Evolutionary conservation across 768 basidiomycete genomes (phyloP).

Genomic region (Melanogaster broomeanus): DNA sequence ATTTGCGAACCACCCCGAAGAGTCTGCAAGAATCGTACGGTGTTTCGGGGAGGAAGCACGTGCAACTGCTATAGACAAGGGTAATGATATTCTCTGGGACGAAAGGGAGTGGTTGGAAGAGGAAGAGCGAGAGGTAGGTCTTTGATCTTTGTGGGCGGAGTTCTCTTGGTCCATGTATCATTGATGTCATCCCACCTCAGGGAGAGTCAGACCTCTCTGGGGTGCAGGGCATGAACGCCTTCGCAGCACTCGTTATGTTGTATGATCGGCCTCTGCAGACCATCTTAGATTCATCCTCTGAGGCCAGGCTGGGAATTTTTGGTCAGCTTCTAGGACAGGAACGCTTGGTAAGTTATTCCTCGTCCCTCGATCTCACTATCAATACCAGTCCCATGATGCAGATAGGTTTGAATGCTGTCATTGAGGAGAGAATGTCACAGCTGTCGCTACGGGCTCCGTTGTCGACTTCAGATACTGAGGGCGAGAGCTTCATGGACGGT

Average conservation of each 20-base stretch:
- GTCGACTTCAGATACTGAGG: conserved; percentile 14
- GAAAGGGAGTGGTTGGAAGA: conserved; percentile 62
- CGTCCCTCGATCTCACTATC: neutral
- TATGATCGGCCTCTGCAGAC: conserved; percentile 53
- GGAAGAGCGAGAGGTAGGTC: conserved; percentile 52
- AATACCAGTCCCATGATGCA: conserved; percentile 18
- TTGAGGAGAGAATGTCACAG: conserved; percentile 34
- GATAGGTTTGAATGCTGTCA: conserved; percentile 37
- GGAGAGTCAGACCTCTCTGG: conserved; percentile 60
- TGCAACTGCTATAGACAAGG: conserved; percentile 40
- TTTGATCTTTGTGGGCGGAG: conserved; percentile 10
- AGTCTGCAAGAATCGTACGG: conserved; percentile 58
- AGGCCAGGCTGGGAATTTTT: conserved; percentile 49
- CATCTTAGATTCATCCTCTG: conserved; percentile 52
- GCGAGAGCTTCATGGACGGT: neutral
- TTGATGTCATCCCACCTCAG: conserved; percentile 35
- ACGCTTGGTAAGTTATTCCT: conserved; percentile 48
- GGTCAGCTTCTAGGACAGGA: conserved; percentile 48
- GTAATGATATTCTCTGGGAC: conserved; percentile 50
- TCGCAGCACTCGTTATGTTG: conserved; percentile 66
- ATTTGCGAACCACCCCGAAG: conserved; percentile 60
- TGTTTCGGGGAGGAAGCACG: conserved; percentile 62
- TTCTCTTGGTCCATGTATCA: conserved; percentile 11
- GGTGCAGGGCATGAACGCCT: conserved; percentile 66
- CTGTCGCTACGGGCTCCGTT: conserved; percentile 10